A percentile compares a stretch with the other conserved stretches of the same genome.
Evolutionary conservation across 495 filamentous ascomycete species (phyloP).

Genomic region (Bacidia gigantensis): DNA sequence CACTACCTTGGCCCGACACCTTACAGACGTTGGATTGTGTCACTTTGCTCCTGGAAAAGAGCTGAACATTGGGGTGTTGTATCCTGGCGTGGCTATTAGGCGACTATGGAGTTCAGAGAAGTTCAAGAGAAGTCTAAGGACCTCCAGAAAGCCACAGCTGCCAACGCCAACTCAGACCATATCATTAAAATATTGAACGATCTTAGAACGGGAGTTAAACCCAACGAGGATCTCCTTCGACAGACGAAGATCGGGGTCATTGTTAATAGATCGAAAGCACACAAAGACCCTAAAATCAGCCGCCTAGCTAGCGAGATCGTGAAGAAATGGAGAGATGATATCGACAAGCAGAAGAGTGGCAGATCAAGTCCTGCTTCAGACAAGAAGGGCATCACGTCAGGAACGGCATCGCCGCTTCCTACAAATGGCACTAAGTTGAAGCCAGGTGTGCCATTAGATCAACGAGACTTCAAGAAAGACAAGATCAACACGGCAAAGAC

Average conservation of each 20-base stretch:
- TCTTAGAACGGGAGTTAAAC: conserved; percentile 59
- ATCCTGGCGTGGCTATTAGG: background rate
- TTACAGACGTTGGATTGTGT: too few relatives aligned
- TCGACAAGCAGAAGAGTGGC: conserved; percentile 49
- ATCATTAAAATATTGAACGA: conserved; percentile 59
- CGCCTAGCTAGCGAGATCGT: conserved; percentile 67
- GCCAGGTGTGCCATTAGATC: conserved; percentile 58
- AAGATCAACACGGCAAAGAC: conserved; percentile 59
- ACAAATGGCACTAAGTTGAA: conserved; percentile 33
- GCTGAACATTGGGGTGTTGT: too few relatives aligned
- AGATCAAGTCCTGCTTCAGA: conserved; percentile 34
- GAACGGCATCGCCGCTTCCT: conserved; percentile 25
- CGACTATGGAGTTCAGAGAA: conserved; percentile 65
- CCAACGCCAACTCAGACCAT: conserved; percentile 48
- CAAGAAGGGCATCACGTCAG: conserved; percentile 30
- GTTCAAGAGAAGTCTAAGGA: conserved; percentile 58
- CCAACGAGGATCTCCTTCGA: conserved; percentile 74
- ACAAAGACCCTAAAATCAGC: conserved; percentile 63
- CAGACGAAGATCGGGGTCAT: conserved; percentile 83
- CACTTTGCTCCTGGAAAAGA: too few relatives aligned
- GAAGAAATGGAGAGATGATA: conserved; percentile 69
- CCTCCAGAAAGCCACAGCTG: conserved; percentile 60
- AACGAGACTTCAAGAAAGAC: conserved; percentile 68
- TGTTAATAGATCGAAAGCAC: conserved; percentile 67
- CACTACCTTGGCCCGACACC: too few relatives aligned